Percentiles rank a stretch among this genome's conserved stretches.
Conservation (phyloP, 2,329 filamentous ascomycete genomes). For the Botrytis byssoidea region DNA sequence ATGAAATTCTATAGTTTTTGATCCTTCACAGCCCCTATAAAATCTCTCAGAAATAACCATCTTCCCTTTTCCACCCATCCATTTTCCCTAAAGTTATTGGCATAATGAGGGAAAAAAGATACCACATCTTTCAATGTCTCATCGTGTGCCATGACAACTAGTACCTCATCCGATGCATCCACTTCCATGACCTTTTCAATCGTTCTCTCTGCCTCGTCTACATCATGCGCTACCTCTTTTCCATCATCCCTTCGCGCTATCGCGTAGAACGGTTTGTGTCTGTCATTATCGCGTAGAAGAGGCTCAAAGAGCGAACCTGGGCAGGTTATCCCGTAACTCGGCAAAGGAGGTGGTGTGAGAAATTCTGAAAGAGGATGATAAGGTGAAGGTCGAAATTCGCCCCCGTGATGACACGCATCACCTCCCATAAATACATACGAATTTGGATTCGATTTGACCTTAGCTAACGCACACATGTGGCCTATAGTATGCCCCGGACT, state of each 20-base stretch:
- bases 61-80: slow-evolving; percentile 46
- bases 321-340: slow-evolving; percentile 34
- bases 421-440: slow-evolving; percentile 46
- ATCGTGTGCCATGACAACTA: slow-evolving; percentile 51
- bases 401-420: slow-evolving; percentile 43
- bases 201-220: slow-evolving; percentile 41
- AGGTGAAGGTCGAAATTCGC: slow-evolving; percentile 46
- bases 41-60: slow-evolving; percentile 53
- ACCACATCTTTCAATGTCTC: slow-evolving; percentile 43
- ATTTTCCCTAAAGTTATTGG: slow-evolving; percentile 48
- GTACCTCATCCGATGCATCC: slow-evolving; percentile 46
- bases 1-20: not conserved
- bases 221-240: slow-evolving; percentile 31
- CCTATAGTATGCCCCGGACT: slow-evolving; percentile 44
- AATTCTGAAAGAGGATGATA: slow-evolving; percentile 42
- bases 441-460: slow-evolving; percentile 36
- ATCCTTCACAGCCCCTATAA: slow-evolving; percentile 43
- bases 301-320: slow-evolving; percentile 44
- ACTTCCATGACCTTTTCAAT: slow-evolving; percentile 47
- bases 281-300: slow-evolving; percentile 40
- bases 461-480: slow-evolving; percentile 45
- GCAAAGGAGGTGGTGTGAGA: slow-evolving; percentile 44
- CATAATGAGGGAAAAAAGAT: slow-evolving; percentile 50
- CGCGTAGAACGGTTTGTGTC: slow-evolving; percentile 38
- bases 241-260: slow-evolving; percentile 29